These are phyloP conservation scores for Beauveria sp. DNA, from an alignment of 2,329 filamentous ascomycete genomes.

Conservation along the genomic window DNA sequence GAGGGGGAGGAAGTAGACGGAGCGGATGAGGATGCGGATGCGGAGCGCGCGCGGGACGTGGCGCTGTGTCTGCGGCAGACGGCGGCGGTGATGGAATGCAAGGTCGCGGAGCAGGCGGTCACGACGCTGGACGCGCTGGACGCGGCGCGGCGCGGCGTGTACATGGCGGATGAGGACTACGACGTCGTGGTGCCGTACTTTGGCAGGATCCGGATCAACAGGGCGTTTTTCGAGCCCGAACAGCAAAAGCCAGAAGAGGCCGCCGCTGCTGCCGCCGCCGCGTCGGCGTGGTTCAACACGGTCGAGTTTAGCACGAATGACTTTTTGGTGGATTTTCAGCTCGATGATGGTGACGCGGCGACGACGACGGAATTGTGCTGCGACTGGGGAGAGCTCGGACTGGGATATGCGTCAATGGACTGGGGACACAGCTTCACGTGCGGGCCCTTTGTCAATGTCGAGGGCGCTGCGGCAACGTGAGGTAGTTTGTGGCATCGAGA, in stretches of 20 bases:
- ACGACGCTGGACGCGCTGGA: slow-evolving; percentile 32
- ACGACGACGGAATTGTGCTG: neutral
- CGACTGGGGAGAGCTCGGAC: slow-evolving; percentile 6
- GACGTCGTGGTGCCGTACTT: slow-evolving; percentile 38
- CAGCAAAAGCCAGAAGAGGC: neutral
- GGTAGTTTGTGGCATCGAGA: too few relatives aligned
- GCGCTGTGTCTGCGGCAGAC: slow-evolving; percentile 3
- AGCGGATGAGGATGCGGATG: neutral
- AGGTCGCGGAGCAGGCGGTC: slow-evolving; percentile 34
- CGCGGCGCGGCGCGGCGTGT: slow-evolving; percentile 18
- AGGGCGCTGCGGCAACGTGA: neutral
- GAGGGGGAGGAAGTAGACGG: neutral
- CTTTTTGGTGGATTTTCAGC: neutral
- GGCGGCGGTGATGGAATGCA: slow-evolving; percentile 25
- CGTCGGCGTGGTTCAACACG: neutral
- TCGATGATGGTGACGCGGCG: neutral
- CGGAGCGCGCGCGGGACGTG: neutral
- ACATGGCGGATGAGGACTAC: slow-evolving; percentile 20
- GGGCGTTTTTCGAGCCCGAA: neutral
- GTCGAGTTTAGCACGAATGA: slow-evolving; percentile 8
- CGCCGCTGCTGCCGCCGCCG: neutral
- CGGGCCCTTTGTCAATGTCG: neutral
- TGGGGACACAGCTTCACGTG: slow-evolving; percentile 1
- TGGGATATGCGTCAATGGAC: neutral
- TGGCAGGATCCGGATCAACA: slow-evolving; percentile 23